Base-by-base conservation (phyloP, 2,329 filamentous ascomycete species). In the Sarocladiaceae sp. region DNA sequence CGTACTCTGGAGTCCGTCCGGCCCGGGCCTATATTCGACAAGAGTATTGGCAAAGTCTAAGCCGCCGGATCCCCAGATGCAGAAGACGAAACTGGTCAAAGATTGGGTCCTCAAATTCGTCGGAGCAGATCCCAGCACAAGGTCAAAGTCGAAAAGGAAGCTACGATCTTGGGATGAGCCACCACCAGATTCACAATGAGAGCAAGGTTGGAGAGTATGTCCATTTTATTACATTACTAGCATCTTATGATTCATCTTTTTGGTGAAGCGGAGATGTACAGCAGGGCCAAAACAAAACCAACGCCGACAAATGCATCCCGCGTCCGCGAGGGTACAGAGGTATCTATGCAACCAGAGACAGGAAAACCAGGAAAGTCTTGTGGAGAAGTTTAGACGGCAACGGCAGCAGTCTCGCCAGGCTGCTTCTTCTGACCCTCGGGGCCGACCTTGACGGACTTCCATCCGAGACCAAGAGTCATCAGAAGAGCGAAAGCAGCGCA, bases 71-170 rank as follows among this genome's bases (percentile, higher is more conserved):
- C 76, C 75, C 17, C 80, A 88, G 60, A 60, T 83, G 7, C 71
- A 75, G 25, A 92, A 88, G 67, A 78, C 87, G 22, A 76, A 72
- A 56, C 76, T 75, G 46, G 89, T 95, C 31, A 82, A 80, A 59
- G 81, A 87, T 57, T 97, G 91, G 91, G 81, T 90, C 8, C 66
- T 84, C 53, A 73, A 75, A 33, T 94, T 93, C 66, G 83, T 95
- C 4, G 75, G 74, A 3, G 63, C 63, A 2, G 71, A 67, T 42
- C 31, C 58, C 6, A 55, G 47, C 8, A 52, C 50, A 7, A 59
- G 22, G 13, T 59, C 54, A 17, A 57, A 51, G 25, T 56, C 29
- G 15, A 51, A 25, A 31, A 25, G 53, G 7, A 48, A 52, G 22
- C 55, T 56, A 33, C 56, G 57, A 35, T 67, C 64, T 18, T 74